Conservation (phyloP, 2,329 filamentous ascomycete genomes). For the Fusarium xyrophilum region DNA sequence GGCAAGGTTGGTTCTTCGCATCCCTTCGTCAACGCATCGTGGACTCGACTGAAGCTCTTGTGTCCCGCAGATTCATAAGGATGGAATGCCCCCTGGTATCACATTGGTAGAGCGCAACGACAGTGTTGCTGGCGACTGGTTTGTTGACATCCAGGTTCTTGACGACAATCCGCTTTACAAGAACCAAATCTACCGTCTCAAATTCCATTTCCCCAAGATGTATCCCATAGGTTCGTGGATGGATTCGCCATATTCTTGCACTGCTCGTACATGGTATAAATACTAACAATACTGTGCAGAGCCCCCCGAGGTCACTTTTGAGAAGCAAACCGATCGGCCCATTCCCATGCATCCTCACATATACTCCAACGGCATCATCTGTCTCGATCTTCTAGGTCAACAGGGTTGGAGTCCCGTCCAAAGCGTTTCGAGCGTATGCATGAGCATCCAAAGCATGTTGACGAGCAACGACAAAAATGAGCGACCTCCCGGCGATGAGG, state of each 20-base stretch:
- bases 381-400: conserved; percentile 85
- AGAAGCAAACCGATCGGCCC: conserved; percentile 66
- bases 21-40: not conserved
- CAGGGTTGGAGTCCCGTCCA: conserved; percentile 97
- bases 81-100: conserved; percentile 72
- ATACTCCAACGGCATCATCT: conserved; percentile 99
- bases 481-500: conserved; percentile 85
- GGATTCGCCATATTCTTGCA: not conserved
- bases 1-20: conserved; percentile 54
- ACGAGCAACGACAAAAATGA: conserved; percentile 94
- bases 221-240: conserved; percentile 83
- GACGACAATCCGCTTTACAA: conserved; percentile 90
- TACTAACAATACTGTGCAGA: conserved; percentile 59
- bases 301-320: conserved; percentile 92
- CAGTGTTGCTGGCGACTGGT: conserved; percentile 78
- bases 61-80: conserved; percentile 57
- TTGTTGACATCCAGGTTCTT: conserved; percentile 88
- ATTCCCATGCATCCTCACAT: conserved; percentile 98
- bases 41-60: conserved; percentile 28
- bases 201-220: conserved; percentile 81
- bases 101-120: conserved; percentile 80
- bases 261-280: not conserved
- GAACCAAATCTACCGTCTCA: conserved; percentile 80
- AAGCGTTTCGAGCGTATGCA: conserved; percentile 94
- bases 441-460: conserved; percentile 98